phyloP scores from a whole-genome alignment of 495 filamentous ascomycete genomes.

The Peziza echinospora region DNA sequence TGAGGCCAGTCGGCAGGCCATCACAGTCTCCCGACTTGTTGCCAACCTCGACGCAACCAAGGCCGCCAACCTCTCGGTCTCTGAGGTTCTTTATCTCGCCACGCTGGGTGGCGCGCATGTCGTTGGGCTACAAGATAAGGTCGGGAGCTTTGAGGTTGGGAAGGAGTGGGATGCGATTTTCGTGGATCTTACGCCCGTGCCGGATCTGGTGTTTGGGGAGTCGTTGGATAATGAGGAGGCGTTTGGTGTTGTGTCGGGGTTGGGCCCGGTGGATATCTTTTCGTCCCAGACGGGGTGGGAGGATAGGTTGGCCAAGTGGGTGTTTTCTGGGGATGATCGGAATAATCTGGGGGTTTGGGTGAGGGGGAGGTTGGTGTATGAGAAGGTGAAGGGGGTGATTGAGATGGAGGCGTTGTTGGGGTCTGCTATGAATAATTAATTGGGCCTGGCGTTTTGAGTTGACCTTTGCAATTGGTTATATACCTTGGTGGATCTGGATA shows the following conservation, averaged over 20 bases:
- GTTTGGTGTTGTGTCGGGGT: conserved; percentile 6
- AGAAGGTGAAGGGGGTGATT: conserved; percentile 6
- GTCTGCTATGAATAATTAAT: too few relatives aligned
- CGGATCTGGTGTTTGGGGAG: conserved; percentile 20
- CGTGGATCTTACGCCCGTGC: conserved; percentile 34
- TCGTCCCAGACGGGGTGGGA: conserved; percentile 54
- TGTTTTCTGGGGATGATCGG: conserved; percentile 68
- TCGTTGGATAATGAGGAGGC: conserved; percentile 12
- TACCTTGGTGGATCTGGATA: too few relatives aligned
- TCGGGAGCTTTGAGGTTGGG: conserved; percentile 65
- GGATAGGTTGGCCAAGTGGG: conserved; percentile 67
- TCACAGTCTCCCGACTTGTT: conserved; percentile 47
- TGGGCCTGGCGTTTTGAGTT: too few relatives aligned
- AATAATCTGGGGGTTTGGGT: conserved; percentile 71
- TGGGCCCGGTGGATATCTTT: conserved; percentile 54
- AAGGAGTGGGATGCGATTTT: conserved; percentile 81
- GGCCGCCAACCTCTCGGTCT: conserved; percentile 42
- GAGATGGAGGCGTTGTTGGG: too few relatives aligned
- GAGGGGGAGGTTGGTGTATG: conserved; percentile 51
- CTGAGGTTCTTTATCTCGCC: conserved; percentile 71
- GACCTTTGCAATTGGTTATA: too few relatives aligned
- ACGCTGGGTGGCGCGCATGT: conserved; percentile 62
- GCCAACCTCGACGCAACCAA: conserved; percentile 28
- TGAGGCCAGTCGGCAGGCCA: conserved; percentile 56
- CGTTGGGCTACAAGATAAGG: conserved; percentile 40